A percentile compares a stretch with the other conserved stretches of the same genome.
These are phyloP conservation scores for Choanephora cucurbitarum DNA, from an alignment of 371 early-diverging fungal genomes.

Conservation along the genomic window DNA sequence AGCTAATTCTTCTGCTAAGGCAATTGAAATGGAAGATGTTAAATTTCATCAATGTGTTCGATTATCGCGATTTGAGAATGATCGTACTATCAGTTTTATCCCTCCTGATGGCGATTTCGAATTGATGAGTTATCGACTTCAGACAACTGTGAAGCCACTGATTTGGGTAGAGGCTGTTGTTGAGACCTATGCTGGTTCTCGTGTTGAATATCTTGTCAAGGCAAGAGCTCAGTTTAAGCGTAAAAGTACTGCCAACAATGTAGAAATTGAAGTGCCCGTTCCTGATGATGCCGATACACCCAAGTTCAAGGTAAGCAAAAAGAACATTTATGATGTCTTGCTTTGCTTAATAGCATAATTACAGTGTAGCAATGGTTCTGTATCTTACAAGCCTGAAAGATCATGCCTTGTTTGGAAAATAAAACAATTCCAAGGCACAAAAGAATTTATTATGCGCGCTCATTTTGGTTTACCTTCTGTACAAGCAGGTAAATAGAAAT, in stretches of 20 bases:
- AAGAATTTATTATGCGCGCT: slow-evolving; percentile 93
- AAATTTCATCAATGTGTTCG: slow-evolving; percentile 99
- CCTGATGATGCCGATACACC: slow-evolving; percentile 97
- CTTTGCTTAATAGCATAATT: slow-evolving; percentile 1
- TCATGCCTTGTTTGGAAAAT: slow-evolving; percentile 96
- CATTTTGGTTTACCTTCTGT: slow-evolving; percentile 97
- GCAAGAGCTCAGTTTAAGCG: slow-evolving; percentile 97
- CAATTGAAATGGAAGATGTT: slow-evolving; percentile 99
- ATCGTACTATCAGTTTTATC: slow-evolving; percentile 94
- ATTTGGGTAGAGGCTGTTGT: slow-evolving; percentile 96
- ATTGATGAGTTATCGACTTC: slow-evolving; percentile 96
- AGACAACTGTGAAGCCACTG: slow-evolving; percentile 90
- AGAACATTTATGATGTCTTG: not conserved
- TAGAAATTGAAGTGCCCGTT: slow-evolving; percentile 96
- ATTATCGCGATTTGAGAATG: slow-evolving; percentile 92
- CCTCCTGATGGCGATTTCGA: slow-evolving; percentile 98
- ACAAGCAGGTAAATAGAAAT: slow-evolving; percentile 67
- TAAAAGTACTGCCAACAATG: slow-evolving; percentile 96
- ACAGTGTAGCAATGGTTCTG: slow-evolving; percentile 85
- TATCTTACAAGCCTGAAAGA: slow-evolving; percentile 92
- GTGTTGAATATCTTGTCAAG: slow-evolving; percentile 96
- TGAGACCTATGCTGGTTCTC: slow-evolving; percentile 89
- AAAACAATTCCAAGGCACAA: slow-evolving; percentile 97
- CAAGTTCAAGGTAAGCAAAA: slow-evolving; percentile 82
- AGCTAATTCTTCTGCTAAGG: slow-evolving; percentile 81